A percentile compares a stretch with the other conserved stretches of the same genome.
Evolutionary conservation across 2,329 filamentous ascomycete species (phyloP).

Genomic region (Microcyclosporella mali): DNA sequence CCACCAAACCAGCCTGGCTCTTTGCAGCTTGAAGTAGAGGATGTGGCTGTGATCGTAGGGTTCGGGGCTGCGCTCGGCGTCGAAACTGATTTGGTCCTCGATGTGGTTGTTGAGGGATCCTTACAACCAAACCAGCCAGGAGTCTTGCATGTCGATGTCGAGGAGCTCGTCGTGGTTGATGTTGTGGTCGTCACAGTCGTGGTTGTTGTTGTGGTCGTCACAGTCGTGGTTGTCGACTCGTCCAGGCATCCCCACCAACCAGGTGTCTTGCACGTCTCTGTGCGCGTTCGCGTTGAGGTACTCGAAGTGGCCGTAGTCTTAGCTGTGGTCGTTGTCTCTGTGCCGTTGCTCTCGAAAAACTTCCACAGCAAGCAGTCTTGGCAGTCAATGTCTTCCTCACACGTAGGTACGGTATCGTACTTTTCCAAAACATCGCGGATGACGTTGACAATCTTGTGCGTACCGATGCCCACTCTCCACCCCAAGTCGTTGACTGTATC

Average conservation of each 20-base stretch:
- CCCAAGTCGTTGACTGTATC: slow-evolving; percentile 88
- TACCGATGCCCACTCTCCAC: slow-evolving; percentile 85
- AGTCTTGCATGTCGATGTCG: slow-evolving; percentile 51
- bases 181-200: slow-evolving; percentile 27
- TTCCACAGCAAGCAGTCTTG: slow-evolving; percentile 91
- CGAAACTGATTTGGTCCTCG: slow-evolving; percentile 22
- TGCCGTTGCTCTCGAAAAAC: slow-evolving; percentile 87
- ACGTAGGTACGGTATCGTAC: slow-evolving; percentile 75
- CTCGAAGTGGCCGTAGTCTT: slow-evolving; percentile 48
- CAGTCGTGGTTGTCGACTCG: slow-evolving; percentile 36
- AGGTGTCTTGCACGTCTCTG: slow-evolving; percentile 81
- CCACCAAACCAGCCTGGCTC: slow-evolving; percentile 91
- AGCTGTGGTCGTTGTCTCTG: slow-evolving; percentile 60
- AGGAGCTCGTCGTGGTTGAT: slow-evolving; percentile 31
- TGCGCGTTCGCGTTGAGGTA: slow-evolving; percentile 64
- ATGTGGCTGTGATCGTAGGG: slow-evolving; percentile 17
- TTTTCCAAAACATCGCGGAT: slow-evolving; percentile 80
- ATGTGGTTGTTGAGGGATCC: slow-evolving; percentile 43
- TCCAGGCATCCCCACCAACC: slow-evolving; percentile 89
- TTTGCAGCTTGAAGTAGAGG: slow-evolving; percentile 70
- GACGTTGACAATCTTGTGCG: slow-evolving; percentile 82
- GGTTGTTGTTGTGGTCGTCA: slow-evolving; percentile 40
- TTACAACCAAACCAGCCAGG: slow-evolving; percentile 65
- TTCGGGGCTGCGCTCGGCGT: slow-evolving; percentile 21
- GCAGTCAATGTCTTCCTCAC: slow-evolving; percentile 67